Conservation (phyloP, 2,329 filamentous ascomycete genomes). For the Neurospora sp. region DNA sequence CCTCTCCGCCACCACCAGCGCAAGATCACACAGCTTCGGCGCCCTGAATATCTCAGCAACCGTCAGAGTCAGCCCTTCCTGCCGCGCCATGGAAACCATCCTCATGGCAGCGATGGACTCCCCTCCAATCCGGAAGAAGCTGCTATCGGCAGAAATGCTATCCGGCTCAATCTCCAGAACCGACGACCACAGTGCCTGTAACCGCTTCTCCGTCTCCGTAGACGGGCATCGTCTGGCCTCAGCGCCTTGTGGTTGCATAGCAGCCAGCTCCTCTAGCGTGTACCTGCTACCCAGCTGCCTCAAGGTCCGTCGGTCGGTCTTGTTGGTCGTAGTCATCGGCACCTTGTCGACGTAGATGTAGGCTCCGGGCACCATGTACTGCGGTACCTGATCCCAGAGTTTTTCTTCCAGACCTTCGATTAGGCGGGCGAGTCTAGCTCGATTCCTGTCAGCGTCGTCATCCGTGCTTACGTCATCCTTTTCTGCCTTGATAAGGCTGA, state of each 20-base stretch:
- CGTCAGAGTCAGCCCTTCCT: constrained; percentile 13
- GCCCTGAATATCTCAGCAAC: constrained; percentile 18
- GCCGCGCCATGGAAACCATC: constrained; percentile 31
- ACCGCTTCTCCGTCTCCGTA: constrained; percentile 17
- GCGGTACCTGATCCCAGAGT: too few species aligned
- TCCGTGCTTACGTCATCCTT: too few species aligned
- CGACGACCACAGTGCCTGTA: constrained; percentile 12
- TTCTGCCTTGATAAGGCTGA: too few species aligned
- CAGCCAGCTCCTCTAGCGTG: not conserved
- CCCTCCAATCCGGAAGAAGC: constrained; percentile 28
- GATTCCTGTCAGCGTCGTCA: too few species aligned
- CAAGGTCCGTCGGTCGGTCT: constrained; percentile 10
- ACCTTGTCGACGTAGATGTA: too few species aligned
- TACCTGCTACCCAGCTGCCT: not conserved
- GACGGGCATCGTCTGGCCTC: not conserved
- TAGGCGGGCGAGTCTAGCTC: too few species aligned
- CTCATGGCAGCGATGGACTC: constrained; percentile 31
- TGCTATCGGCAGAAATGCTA: constrained; percentile 14
- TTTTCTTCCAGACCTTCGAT: too few species aligned
- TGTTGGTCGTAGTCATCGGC: too few species aligned
- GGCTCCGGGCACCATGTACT: too few species aligned
- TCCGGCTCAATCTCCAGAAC: constrained; percentile 12
- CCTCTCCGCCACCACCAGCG: not conserved
- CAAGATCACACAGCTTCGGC: constrained; percentile 12
- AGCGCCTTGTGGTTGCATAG: not conserved